Percentiles rank a stretch among this genome's conserved stretches.
phyloP scores from a whole-genome alignment of 768 basidiomycete genomes.

The Suillus alpinus region DNA sequence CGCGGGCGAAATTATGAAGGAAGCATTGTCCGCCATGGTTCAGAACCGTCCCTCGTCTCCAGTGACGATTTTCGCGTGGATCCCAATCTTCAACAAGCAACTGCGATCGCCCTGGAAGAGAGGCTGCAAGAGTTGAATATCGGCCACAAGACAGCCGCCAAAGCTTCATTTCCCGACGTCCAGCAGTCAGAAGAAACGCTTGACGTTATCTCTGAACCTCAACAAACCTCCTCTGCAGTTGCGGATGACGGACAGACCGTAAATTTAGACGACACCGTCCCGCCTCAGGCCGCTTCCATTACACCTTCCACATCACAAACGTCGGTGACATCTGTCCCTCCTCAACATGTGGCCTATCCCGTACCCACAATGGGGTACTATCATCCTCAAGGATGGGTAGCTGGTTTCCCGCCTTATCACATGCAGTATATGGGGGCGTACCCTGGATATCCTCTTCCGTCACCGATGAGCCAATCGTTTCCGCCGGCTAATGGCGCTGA shows the following conservation, averaged over 20 bases:
- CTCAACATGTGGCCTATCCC: conserved; percentile 32
- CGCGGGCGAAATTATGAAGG: conserved; percentile 39
- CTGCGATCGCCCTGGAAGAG: conserved; percentile 9
- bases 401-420: conserved; percentile 51
- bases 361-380: conserved; percentile 45
- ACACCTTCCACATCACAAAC: conserved; percentile 23
- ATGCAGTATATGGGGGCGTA: conserved; percentile 49
- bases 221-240: neutral
- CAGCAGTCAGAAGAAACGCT: neutral
- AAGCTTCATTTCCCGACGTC: neutral
- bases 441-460: conserved; percentile 41
- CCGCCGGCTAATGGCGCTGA: conserved; percentile 37
- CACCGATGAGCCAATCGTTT: conserved; percentile 22
- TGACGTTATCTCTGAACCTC: neutral
- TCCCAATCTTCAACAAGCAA: conserved; percentile 9
- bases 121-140: conserved; percentile 13
- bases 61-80: conserved; percentile 13
- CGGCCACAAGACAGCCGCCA: conserved; percentile 4
- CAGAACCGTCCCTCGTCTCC: conserved; percentile 16
- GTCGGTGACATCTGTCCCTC: conserved; percentile 22
- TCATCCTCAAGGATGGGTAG: conserved; percentile 49
- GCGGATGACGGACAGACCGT: neutral
- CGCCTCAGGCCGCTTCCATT: conserved; percentile 5
- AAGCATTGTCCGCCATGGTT: conserved; percentile 25
- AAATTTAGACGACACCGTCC: conserved; percentile 22